Conservation (phyloP, 2,329 filamentous ascomycete species). For the Sporothrix dimorphospora region DNA sequence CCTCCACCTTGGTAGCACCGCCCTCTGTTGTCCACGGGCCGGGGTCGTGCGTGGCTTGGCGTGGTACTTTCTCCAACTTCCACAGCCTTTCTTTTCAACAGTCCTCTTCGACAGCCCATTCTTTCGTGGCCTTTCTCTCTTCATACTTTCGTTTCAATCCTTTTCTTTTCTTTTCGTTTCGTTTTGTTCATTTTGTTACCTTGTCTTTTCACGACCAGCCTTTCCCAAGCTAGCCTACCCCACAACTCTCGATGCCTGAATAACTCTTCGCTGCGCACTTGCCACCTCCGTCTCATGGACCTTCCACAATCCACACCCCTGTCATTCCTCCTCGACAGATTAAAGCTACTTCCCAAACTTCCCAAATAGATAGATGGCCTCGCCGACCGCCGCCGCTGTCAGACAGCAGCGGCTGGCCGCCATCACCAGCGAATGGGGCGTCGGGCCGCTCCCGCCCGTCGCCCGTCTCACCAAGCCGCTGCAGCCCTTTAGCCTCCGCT, state of each 20-base stretch:
- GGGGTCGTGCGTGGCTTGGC: background rate
- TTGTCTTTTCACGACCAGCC: background rate
- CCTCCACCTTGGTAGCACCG: conserved; percentile 9
- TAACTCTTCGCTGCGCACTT: background rate
- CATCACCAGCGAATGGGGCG: conserved; percentile 55
- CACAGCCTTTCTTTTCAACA: background rate
- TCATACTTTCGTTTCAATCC: background rate
- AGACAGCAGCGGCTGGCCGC: conserved; percentile 54
- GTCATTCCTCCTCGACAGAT: background rate
- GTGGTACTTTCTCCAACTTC: background rate
- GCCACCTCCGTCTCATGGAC: conserved; percentile 3
- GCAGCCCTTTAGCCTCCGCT: conserved; percentile 49
- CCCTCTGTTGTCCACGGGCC: background rate
- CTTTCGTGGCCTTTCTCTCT: background rate
- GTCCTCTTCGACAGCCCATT: background rate
- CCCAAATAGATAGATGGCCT: background rate
- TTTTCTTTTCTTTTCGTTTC: background rate
- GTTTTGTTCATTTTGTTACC: background rate
- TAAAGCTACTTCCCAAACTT: background rate
- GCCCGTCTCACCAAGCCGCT: conserved; percentile 44
- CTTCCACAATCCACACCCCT: background rate
- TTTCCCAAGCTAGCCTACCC: background rate
- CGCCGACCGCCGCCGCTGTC: conserved; percentile 36
- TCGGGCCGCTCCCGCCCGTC: conserved; percentile 47
- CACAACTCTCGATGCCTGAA: background rate